phyloP scores from a whole-genome alignment of 108 stramenopile genomes.

The Nitzschia putrida region DNA sequence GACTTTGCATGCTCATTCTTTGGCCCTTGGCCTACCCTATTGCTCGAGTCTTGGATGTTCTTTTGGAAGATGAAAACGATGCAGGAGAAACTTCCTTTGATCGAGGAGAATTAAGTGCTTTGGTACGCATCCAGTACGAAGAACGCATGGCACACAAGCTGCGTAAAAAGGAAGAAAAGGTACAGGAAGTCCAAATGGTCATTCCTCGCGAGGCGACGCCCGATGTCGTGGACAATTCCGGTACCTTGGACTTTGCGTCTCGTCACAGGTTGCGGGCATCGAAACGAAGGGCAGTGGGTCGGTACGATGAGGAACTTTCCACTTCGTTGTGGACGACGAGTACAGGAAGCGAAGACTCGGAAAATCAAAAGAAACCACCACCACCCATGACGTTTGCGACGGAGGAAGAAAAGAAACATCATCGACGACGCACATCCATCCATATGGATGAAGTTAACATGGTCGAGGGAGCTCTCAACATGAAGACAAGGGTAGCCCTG shows the following conservation, averaged over 20 bases:
- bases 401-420: neutral
- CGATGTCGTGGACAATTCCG: slow-evolving; percentile 3
- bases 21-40: slow-evolving; percentile 90
- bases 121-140: slow-evolving; percentile 82
- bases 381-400: neutral
- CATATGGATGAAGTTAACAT: slow-evolving; percentile 71
- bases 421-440: slow-evolving; percentile 15
- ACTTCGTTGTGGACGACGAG: neutral
- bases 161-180: slow-evolving; percentile 31
- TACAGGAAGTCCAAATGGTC: neutral
- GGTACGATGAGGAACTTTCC: neutral
- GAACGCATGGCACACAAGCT: slow-evolving; percentile 57
- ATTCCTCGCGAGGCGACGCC: neutral
- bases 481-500: slow-evolving; percentile 65
- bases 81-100: slow-evolving; percentile 37
- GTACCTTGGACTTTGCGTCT: slow-evolving; percentile 18
- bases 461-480: slow-evolving; percentile 75
- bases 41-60: slow-evolving; percentile 71
- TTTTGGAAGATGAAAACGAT: slow-evolving; percentile 58
- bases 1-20: slow-evolving; percentile 71
- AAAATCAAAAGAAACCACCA: neutral
- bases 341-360: neutral
- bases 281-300: neutral
- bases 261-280: slow-evolving; percentile 1
- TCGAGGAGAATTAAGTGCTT: slow-evolving; percentile 70